Evolutionary conservation across 2,329 filamentous ascomycete species (phyloP).

Genomic region (Pseudocercospora ulei): DNA sequence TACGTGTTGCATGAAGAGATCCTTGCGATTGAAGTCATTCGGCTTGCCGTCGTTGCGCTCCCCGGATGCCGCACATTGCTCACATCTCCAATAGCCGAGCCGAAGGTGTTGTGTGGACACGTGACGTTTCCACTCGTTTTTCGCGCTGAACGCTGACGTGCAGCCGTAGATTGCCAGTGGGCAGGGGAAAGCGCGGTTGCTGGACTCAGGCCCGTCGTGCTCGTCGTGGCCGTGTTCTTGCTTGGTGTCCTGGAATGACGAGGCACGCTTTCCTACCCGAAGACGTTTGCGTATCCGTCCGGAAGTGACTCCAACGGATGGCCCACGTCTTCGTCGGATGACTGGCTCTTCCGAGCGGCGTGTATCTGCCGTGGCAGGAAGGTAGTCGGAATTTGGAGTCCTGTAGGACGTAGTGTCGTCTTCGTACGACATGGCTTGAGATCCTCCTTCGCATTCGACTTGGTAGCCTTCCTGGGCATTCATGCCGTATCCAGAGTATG

Average conservation of each 20-base stretch:
- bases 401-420: constrained; percentile 10
- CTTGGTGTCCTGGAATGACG: constrained; percentile 10
- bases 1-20: constrained; percentile 81
- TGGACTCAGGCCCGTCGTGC: neutral
- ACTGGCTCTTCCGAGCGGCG: constrained; percentile 10
- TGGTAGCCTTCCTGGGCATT: constrained; percentile 10
- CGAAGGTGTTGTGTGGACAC: constrained; percentile 69
- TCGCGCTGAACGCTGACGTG: constrained; percentile 59
- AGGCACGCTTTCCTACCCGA: constrained; percentile 13
- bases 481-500: neutral
- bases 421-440: constrained; percentile 19
- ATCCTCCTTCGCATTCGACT: constrained; percentile 23
- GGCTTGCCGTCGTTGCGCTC: constrained; percentile 22
- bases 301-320: constrained; percentile 8
- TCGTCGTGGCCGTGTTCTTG: constrained; percentile 1
- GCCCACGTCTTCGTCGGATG: constrained; percentile 19
- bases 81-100: constrained; percentile 65
- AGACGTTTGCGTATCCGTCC: constrained; percentile 18
- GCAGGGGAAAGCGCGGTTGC: constrained; percentile 54
- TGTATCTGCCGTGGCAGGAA: neutral
- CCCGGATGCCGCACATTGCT: constrained; percentile 44
- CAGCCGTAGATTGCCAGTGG: constrained; percentile 73
- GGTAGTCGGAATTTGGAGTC: constrained; percentile 7
- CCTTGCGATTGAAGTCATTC: constrained; percentile 83
- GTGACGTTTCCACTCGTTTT: constrained; percentile 96